These are phyloP conservation scores for Dacryopinax spathularia DNA, from an alignment of 768 basidiomycete genomes.

Conservation along the genomic window DNA sequence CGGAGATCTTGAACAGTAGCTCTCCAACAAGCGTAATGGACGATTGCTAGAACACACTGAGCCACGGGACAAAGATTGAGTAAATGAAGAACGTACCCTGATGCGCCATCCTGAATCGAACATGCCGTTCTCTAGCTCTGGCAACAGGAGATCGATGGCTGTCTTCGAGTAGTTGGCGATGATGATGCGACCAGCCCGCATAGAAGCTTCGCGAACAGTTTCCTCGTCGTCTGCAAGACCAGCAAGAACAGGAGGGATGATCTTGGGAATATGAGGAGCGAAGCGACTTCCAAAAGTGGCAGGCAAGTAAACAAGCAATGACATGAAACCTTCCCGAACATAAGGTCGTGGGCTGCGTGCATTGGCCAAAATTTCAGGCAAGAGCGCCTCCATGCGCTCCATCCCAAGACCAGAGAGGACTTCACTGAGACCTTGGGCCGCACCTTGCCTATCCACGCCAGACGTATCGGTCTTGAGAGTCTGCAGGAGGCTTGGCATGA, in stretches of 20 bases:
- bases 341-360: conserved; percentile 80
- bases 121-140: conserved; percentile 88
- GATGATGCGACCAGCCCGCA: conserved; percentile 98
- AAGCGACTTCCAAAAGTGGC: conserved; percentile 94
- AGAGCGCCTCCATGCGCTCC: conserved; percentile 84
- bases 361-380: conserved; percentile 87
- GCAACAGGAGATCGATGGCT: conserved; percentile 85
- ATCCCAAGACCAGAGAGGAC: conserved; percentile 93
- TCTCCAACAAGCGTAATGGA: conserved; percentile 94
- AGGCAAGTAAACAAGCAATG: conserved; percentile 84
- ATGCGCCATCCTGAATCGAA: conserved; percentile 93
- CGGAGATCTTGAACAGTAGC: conserved; percentile 88
- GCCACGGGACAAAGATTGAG: conserved; percentile 4
- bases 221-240: conserved; percentile 89
- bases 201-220: conserved; percentile 90
- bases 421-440: conserved; percentile 92
- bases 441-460: conserved; percentile 93
- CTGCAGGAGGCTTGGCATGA: conserved; percentile 76
- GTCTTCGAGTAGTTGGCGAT: conserved; percentile 84
- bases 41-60: conserved; percentile 48
- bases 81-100: conserved; percentile 42
- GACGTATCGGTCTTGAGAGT: conserved; percentile 86
- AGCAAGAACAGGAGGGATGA: conserved; percentile 80
- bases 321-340: conserved; percentile 97
- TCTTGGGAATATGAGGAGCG: conserved; percentile 88